A percentile compares a stretch with the other conserved stretches of the same genome.
These are phyloP conservation scores for Aspergillaceae sp. DNA, from an alignment of 2,329 filamentous ascomycete genomes.

Conservation along the genomic window DNA sequence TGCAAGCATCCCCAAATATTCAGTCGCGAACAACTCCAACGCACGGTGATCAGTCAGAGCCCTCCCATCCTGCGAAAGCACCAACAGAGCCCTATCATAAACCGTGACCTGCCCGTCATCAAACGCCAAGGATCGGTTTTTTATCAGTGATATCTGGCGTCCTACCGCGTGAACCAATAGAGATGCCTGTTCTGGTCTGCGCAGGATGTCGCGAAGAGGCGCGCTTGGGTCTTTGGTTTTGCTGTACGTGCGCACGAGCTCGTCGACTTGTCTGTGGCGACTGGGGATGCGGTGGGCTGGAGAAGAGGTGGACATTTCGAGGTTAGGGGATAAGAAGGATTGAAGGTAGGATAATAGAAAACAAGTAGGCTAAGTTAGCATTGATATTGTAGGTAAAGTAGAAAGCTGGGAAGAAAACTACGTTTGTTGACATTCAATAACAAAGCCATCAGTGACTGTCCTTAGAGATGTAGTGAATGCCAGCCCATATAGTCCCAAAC, in stretches of 20 bases:
- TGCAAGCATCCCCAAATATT: constrained; percentile 28
- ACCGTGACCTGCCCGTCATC: constrained; percentile 31
- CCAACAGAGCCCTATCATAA: constrained; percentile 33
- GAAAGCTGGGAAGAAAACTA: background rate
- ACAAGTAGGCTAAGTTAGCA: background rate
- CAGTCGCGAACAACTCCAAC: constrained; percentile 31
- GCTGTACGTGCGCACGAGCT: constrained; percentile 21
- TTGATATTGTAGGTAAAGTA: background rate
- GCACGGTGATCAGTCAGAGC: constrained; percentile 22
- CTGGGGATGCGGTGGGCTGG: background rate
- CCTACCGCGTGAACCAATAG: constrained; percentile 26
- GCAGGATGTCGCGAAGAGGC: constrained; percentile 21
- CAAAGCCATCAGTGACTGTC: too few species aligned
- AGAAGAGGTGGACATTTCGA: background rate
- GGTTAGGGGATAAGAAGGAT: background rate
- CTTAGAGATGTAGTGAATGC: too few species aligned
- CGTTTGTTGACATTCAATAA: background rate
- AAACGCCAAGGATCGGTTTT: constrained; percentile 25
- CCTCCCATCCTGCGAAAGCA: constrained; percentile 25
- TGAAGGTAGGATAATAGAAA: background rate
- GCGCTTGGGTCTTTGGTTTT: constrained; percentile 17
- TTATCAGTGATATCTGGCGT: constrained; percentile 28
- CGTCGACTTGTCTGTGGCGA: constrained; percentile 9
- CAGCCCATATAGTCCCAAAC: too few species aligned
- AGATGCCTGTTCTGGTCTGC: constrained; percentile 12